Evolutionary conservation across 192 early-diverging fungal species (phyloP), one percentile per base, ranked within the genome.

Genomic region (Mortierella claussenii): DNA sequence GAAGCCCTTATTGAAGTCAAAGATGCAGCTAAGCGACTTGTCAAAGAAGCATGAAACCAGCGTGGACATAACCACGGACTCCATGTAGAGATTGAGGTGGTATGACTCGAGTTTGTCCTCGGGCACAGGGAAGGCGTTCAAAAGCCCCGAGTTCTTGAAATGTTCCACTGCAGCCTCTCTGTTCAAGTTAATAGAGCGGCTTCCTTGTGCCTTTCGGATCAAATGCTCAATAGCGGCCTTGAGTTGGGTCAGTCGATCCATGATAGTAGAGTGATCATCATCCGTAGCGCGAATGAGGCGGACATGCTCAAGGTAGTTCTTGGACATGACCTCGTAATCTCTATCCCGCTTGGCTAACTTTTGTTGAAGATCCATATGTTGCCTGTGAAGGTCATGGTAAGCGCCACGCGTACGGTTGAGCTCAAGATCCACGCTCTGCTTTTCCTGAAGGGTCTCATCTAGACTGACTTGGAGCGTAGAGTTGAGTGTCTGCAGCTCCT

Each of bases 301-400:
- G n/a, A 76, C 64, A 20, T 76, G 71, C 46, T 76, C 71, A 8
- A 76, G 58, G 21, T 76, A 76, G 49, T 76, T 76, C 53, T 60
- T 76, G 23, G 71, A 76, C 71, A 76, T 76, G 64, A 60, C 33
- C 34, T 76, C 71, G 31, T 76, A 76, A 40, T 76, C 71, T 43
- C 61, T 58, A 45, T 76, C 71, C 33, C 36, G 30, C 56, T 67
- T 76, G 44, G 27, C 34, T 17, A 76, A 20, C 37, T 76, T 76
- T 53, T 65, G 43, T 20, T 76, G 63, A 3, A 61, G 32, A 17
- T 76, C 71, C 34, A 45, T 24, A 48, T 37, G 45, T 30, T 66
- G 71, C 36, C 64, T 18, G 27, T 60, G 28, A n/a, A 76, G 57
- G 33, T 76, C 64, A 24, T 76, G 40, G 21, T 55, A 67, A 4